Evolutionary conservation across 805 yeast species (phyloP).

Genomic region (Zygosaccharomyces bailii): DNA sequence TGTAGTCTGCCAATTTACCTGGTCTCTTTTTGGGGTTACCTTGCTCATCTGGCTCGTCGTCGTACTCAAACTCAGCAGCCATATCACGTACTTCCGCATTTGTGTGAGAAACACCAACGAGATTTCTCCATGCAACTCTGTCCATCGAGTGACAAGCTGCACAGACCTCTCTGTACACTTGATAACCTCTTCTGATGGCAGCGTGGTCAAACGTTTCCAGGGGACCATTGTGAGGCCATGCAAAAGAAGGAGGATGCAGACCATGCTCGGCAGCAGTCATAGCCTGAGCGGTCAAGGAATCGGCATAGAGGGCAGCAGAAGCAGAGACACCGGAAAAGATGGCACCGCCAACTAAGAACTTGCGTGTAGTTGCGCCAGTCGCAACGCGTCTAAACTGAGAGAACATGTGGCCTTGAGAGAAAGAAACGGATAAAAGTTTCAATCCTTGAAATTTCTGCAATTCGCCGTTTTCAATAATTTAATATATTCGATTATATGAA

Average conservation of each 20-base stretch:
- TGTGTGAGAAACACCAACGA: constrained; percentile 95
- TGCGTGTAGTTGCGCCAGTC: constrained; percentile 37
- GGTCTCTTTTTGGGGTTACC: constrained; percentile 98
- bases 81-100: constrained; percentile 84
- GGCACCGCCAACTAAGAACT: constrained; percentile 52
- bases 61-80: constrained; percentile 96
- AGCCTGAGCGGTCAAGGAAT: constrained; percentile 83
- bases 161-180: constrained; percentile 97
- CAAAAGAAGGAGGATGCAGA: constrained; percentile 87
- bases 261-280: constrained; percentile 99
- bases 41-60: constrained; percentile 97
- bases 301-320: constrained; percentile 77
- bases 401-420: constrained; percentile 28
- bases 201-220: constrained; percentile 89
- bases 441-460: constrained; percentile 4
- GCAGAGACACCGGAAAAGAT: constrained; percentile 78
- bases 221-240: constrained; percentile 94
- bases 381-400: constrained; percentile 9
- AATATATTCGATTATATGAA: constrained; percentile 2
- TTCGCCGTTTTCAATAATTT: constrained; percentile 1
- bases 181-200: constrained; percentile 97
- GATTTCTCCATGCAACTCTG: constrained; percentile 96
- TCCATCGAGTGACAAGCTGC: constrained; percentile 98
- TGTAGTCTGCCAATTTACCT: constrained; percentile 93
- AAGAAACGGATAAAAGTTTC: constrained; percentile 4